Base-by-base conservation (phyloP, 2,329 filamentous ascomycete genomes). In the Neoascochyta sp. region DNA sequence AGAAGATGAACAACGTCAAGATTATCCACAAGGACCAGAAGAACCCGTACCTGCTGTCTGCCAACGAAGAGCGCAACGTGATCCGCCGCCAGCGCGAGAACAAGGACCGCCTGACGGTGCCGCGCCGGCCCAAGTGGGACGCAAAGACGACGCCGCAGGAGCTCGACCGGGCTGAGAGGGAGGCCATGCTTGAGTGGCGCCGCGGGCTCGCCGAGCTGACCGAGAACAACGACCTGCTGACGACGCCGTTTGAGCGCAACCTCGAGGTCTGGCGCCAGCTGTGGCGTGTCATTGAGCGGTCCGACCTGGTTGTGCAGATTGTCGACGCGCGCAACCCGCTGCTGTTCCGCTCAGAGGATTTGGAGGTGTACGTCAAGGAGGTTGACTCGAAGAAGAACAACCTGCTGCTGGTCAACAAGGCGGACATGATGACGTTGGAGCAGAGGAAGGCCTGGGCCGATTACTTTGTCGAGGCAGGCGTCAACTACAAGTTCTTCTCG, bases 1-100 rank as follows among this genome's bases (percentile, higher is more conserved):
- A 96, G 71, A 96, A 96, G 75, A 85, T 94, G 78, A 96, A 90
- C 68, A 96, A 93, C 59, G 85, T 96, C 66, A 95, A 95, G 71
- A 95, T 98, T 60, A 95, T 98, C 50, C 92, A 98, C 63, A 83
- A 82, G 47, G 88, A 95, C 63, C 89, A 95, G 68, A 86, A 84
- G 69, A 98, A 98, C 63, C 92, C 92, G 0, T 98, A 90, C 52
- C 71, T 98, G 4, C 73, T 98, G 11, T 90, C 87, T 1, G 80
- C 84, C 0, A 76, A 80, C 15, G 90, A 98, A 61, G 89, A 98
- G 71, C 74, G 81, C 49, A 78, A 75, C 7, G 74, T 86, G 12
- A 67, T 87, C 28, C 80, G 78, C 52, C 95, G 93, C 67, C 90
- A 96, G 51, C 81, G 80, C 55, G 75, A 81, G 57, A 89, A 95